A percentile compares a stretch with the other conserved stretches of the same genome.
These are phyloP conservation scores for Alisma plantagoaquatica DNA, from an alignment of 106 monocot genomes.

Conservation along the genomic window DNA sequence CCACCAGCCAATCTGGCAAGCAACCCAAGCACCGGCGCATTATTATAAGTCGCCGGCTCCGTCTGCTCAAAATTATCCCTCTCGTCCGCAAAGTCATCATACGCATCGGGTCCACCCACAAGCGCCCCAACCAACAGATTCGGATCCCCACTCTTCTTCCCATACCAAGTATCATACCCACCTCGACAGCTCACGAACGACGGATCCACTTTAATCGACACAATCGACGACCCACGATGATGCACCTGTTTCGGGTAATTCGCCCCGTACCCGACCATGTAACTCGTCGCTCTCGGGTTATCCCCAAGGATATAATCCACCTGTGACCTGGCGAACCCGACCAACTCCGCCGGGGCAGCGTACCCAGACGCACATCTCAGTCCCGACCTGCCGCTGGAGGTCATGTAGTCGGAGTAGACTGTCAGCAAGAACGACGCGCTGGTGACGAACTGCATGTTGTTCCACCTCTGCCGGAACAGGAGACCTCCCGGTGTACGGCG, in stretches of 20 bases:
- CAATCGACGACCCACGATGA: slow-evolving; percentile 88
- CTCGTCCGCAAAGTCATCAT: slow-evolving; percentile 77
- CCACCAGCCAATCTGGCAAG: slow-evolving; percentile 68
- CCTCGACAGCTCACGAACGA: slow-evolving; percentile 67
- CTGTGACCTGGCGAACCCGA: slow-evolving; percentile 72
- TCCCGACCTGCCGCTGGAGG: slow-evolving; percentile 28
- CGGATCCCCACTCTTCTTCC: slow-evolving; percentile 44
- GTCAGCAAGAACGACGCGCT: slow-evolving; percentile 78
- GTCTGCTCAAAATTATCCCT: slow-evolving; percentile 90
- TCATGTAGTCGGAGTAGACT: slow-evolving; percentile 82
- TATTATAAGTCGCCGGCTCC: slow-evolving; percentile 88
- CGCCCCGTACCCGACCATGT: slow-evolving; percentile 94
- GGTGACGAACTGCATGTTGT: slow-evolving; percentile 90
- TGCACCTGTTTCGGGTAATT: slow-evolving; percentile 87
- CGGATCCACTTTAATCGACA: slow-evolving; percentile 68
- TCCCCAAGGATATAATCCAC: slow-evolving; percentile 77
- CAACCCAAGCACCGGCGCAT: slow-evolving; percentile 72
- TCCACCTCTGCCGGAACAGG: slow-evolving; percentile 86
- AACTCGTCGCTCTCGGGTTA: slow-evolving; percentile 93
- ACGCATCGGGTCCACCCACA: slow-evolving; percentile 81
- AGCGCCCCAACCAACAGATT: slow-evolving; percentile 82
- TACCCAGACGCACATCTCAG: slow-evolving; percentile 43
- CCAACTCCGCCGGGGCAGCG: slow-evolving; percentile 42
- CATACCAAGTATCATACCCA: slow-evolving; percentile 68
- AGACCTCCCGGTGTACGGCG: slow-evolving; percentile 77